Percentiles rank a stretch among this genome's conserved stretches.
Evolutionary conservation across 2,329 filamentous ascomycete genomes (phyloP).

Genomic region (Trichophyton schoenleinii): DNA sequence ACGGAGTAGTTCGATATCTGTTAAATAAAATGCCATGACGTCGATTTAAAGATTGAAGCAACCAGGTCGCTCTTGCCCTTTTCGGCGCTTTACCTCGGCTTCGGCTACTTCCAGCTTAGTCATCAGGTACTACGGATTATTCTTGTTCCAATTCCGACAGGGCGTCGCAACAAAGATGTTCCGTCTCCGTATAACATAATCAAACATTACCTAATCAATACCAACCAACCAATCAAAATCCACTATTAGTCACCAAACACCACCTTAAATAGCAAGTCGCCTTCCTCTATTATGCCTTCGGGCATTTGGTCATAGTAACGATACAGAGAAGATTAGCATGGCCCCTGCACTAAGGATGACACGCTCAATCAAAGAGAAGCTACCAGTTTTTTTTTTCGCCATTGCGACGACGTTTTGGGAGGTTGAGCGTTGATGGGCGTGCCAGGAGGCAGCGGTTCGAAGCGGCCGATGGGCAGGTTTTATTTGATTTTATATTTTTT

Average conservation of each 20-base stretch:
- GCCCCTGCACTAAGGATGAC: constrained; percentile 88
- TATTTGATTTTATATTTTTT: neutral
- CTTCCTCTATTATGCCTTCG: constrained; percentile 24
- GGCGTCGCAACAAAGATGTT: neutral
- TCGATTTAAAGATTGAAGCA: neutral
- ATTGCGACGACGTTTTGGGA: constrained; percentile 5
- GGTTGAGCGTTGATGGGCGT: neutral
- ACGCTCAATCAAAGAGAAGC: constrained; percentile 73
- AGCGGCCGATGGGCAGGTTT: neutral
- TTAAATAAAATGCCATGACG: neutral
- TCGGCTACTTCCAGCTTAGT: neutral
- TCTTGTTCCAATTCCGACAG: neutral
- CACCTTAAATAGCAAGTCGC: neutral
- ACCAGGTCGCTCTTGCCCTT: neutral
- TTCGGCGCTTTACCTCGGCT: neutral
- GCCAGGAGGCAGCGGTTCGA: neutral
- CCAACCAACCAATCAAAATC: neutral
- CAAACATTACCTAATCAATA: neutral
- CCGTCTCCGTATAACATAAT: neutral
- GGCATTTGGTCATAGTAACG: constrained; percentile 54
- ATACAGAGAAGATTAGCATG: constrained; percentile 74
- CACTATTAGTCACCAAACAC: neutral
- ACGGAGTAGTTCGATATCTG: too few species aligned
- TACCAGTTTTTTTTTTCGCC: constrained; percentile 49
- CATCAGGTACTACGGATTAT: neutral